Percentiles rank a stretch among this genome's conserved stretches.
Evolutionary conservation across 2,329 filamentous ascomycete genomes (phyloP).

Genomic region (Mycogone perniciosa): DNA sequence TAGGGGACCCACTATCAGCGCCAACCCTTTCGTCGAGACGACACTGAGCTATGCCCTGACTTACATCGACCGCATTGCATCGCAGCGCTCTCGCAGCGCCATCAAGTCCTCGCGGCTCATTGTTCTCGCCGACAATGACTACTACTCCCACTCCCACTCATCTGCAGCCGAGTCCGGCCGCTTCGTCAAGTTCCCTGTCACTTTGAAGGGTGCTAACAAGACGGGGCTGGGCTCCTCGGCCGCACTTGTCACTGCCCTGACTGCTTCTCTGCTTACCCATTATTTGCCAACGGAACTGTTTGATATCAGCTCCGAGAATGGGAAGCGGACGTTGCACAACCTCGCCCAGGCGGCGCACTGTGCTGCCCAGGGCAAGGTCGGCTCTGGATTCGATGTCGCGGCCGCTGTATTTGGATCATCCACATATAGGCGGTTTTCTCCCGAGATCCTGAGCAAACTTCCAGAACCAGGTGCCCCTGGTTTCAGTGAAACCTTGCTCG

Average conservation of each 20-base stretch:
- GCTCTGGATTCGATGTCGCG: slow-evolving; percentile 92
- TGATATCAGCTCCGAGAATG: slow-evolving; percentile 47
- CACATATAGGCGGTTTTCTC: slow-evolving; percentile 87
- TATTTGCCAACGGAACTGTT: slow-evolving; percentile 57
- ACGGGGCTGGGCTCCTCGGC: slow-evolving; percentile 93
- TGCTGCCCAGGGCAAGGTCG: slow-evolving; percentile 93
- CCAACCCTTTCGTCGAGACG: slow-evolving; percentile 88
- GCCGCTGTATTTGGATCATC: slow-evolving; percentile 89
- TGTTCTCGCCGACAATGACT: slow-evolving; percentile 91
- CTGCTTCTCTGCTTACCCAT: slow-evolving; percentile 68
- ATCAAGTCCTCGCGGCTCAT: slow-evolving; percentile 69
- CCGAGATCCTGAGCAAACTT: slow-evolving; percentile 60
- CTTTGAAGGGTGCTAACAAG: slow-evolving; percentile 77
- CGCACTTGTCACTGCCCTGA: slow-evolving; percentile 83
- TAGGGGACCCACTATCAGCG: slow-evolving; percentile 39
- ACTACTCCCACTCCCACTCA: slow-evolving; percentile 66
- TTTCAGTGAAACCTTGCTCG: slow-evolving; percentile 60
- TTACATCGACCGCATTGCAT: slow-evolving; percentile 55
- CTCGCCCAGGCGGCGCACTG: slow-evolving; percentile 91
- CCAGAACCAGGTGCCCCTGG: slow-evolving; percentile 59
- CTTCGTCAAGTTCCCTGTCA: slow-evolving; percentile 73
- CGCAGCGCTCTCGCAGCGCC: slow-evolving; percentile 33
- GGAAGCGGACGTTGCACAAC: slow-evolving; percentile 70
- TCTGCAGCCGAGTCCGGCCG: slow-evolving; percentile 32
- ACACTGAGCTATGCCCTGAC: slow-evolving; percentile 81